These are phyloP conservation scores for Phytophthora citricola DNA, from an alignment of 352 stramenopile species.

Conservation along the genomic window DNA sequence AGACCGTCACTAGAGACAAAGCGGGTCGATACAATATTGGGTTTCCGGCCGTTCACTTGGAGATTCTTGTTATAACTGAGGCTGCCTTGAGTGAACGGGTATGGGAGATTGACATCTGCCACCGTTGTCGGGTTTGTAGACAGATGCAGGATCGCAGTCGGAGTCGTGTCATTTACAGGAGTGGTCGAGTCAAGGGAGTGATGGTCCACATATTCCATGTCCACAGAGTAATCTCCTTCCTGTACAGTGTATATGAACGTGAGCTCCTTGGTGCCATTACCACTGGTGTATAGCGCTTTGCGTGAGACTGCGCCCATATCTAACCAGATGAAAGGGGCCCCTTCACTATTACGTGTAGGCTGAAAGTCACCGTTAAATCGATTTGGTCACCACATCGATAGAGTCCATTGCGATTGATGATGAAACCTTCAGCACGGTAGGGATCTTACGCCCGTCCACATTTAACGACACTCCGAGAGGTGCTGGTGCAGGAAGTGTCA, in stretches of 20 bases:
- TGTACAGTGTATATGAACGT: conserved; percentile 73
- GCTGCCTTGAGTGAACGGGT: conserved; percentile 67
- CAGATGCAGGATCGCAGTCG: conserved; percentile 61
- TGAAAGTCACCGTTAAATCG: conserved; percentile 65
- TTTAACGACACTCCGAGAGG: conserved; percentile 56
- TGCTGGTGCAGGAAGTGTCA: conserved; percentile 59
- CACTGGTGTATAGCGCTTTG: conserved; percentile 63
- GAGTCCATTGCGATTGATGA: conserved; percentile 51
- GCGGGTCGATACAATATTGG: conserved; percentile 49
- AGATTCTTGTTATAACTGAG: conserved; percentile 78
- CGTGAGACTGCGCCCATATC: conserved; percentile 58
- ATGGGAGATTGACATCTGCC: conserved; percentile 73
- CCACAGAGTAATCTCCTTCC: conserved; percentile 75
- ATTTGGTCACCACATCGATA: conserved; percentile 80
- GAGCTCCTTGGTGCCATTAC: conserved; percentile 58
- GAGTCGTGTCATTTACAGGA: conserved; percentile 27
- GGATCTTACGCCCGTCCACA: conserved; percentile 67
- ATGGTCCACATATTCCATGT: conserved; percentile 85
- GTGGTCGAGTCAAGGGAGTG: conserved; percentile 77
- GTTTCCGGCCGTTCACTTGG: conserved; percentile 72
- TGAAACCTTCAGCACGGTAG: conserved; percentile 60
- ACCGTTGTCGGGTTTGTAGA: conserved; percentile 74
- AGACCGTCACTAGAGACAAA: conserved; percentile 72
- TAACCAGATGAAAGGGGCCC: conserved; percentile 70
- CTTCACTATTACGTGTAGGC: conserved; percentile 71